Percentiles rank a stretch among this genome's conserved stretches.
These are phyloP conservation scores for Tephrocybe sp. DNA, from an alignment of 768 basidiomycete species.

Conservation along the genomic window DNA sequence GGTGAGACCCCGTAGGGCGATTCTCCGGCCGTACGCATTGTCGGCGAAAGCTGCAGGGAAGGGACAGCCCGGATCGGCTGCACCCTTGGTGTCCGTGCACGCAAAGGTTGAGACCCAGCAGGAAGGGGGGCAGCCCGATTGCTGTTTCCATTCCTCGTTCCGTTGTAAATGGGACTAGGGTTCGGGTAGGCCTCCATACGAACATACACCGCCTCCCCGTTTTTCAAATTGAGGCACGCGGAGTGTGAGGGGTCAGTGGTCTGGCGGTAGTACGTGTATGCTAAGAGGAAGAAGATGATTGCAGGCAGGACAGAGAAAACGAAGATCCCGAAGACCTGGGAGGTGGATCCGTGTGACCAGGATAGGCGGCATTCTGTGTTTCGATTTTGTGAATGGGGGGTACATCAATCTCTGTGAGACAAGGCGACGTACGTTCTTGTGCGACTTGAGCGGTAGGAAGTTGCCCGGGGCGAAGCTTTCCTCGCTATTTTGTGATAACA, in stretches of 20 bases:
- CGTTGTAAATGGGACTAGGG: not conserved
- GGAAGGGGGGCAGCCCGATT: not conserved
- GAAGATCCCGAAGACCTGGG: conserved; percentile 36
- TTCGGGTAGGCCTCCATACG: conserved; percentile 13
- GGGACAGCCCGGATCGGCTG: not conserved
- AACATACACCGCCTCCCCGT: conserved; percentile 5
- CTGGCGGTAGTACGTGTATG: conserved; percentile 40
- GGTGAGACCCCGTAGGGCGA: conserved; percentile 26
- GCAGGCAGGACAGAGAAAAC: conserved; percentile 39
- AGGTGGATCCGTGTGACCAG: conserved; percentile 37
- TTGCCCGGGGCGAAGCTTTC: conserved; percentile 31
- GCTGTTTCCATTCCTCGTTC: not conserved
- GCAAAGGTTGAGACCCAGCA: conserved; percentile 1
- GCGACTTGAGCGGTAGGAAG: conserved; percentile 25
- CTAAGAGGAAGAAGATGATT: conserved; percentile 33
- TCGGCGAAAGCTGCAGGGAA: conserved; percentile 2
- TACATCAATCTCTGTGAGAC: not conserved
- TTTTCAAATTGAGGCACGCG: conserved; percentile 27
- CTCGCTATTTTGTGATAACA: conserved; percentile 22
- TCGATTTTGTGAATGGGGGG: not conserved
- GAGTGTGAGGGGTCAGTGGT: conserved; percentile 35
- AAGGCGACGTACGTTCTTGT: conserved; percentile 32
- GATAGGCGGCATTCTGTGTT: conserved; percentile 36
- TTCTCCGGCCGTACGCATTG: conserved; percentile 27
- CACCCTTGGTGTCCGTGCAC: not conserved